Evolutionary conservation across 352 stramenopile genomes (phyloP), one percentile per base, ranked within the genome.

Genomic region (Phytophthora sp.): DNA sequence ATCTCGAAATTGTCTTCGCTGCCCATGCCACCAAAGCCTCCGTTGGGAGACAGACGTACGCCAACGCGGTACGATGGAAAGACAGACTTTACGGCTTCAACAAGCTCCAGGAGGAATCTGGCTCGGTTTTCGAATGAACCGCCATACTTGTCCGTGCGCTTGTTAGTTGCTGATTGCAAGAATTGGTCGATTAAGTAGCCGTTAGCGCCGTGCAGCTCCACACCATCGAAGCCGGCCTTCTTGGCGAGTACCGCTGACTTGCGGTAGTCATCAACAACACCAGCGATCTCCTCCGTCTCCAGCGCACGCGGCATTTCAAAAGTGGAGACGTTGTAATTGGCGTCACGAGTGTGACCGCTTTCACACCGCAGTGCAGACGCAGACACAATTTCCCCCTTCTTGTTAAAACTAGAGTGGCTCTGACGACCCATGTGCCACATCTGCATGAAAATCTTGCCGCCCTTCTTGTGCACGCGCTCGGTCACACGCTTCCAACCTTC

Each of bases 121-220:
- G 70, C 43, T 28, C 57, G 76, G 58, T 75, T 69, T 54, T 73
- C 63, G 27, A 73, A 42, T 12, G 62, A 66, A 5, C 58, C 61
- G 13, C 60, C 55, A 27, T 78, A 78, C 4, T 88, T 66, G 73
- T 97, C 89, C 9, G 74, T 92, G 32, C 84, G 83, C 20, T 73
- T 68, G 72, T 98, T 97, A 15, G 61, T 61, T 6, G 31, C 63
- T 5, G 69, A 73, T 44, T 92, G 77, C 13, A 97, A 51, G 66
- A 97, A 96, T 55, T 96, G 73, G 53, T 98, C 90, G 46, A 98
- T 67, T 26, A 98, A 67, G 54, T 97, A 98, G 13, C 92, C 92
- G 55, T 98, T 96, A 0, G 87, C 92, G 12, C 20, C 62, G 70
- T 98, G 94, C 92, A 76, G 42, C 41, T 76, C 67, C 3, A 76